Percentiles rank a stretch among this genome's conserved stretches.
These are phyloP conservation scores for Pleodorina starrii DNA, from an alignment of 139 green algal genomes.

Conservation along the genomic window DNA sequence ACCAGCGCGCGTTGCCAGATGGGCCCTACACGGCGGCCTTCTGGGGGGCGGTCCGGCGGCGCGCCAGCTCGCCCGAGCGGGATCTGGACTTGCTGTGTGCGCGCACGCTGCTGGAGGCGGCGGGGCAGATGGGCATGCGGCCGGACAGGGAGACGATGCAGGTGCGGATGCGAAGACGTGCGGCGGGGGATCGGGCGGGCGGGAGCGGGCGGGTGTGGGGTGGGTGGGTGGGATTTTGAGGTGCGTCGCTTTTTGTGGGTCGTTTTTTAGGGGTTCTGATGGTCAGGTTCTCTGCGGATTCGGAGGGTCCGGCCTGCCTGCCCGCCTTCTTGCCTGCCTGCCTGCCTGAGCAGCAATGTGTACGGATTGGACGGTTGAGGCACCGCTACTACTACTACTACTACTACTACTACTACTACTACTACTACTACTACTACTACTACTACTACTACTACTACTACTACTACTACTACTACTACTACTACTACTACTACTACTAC, in stretches of 20 bases:
- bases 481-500: too few species aligned
- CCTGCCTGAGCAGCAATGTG: neutral
- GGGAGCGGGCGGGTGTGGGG: neutral
- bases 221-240: neutral
- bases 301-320: too few species aligned
- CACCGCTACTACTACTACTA: too few species aligned
- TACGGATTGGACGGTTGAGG: too few species aligned
- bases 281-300: too few species aligned
- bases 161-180: neutral
- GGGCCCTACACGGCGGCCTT: neutral
- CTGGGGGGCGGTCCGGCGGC: neutral
- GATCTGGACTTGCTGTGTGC: neutral
- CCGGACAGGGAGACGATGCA: conserved; percentile 11
- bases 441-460: too few species aligned
- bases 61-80: neutral
- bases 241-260: too few species aligned
- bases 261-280: too few species aligned
- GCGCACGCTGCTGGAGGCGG: neutral
- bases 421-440: too few species aligned
- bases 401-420: too few species aligned
- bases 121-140: conserved; percentile 4
- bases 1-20: neutral
- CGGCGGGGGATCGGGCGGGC: neutral
- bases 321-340: neutral
- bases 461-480: too few species aligned